Percentiles rank a stretch among this genome's conserved stretches.
Evolutionary conservation across 176 grass and related monocot genomes (phyloP).

Genomic region (Triticum dicoccoides): DNA sequence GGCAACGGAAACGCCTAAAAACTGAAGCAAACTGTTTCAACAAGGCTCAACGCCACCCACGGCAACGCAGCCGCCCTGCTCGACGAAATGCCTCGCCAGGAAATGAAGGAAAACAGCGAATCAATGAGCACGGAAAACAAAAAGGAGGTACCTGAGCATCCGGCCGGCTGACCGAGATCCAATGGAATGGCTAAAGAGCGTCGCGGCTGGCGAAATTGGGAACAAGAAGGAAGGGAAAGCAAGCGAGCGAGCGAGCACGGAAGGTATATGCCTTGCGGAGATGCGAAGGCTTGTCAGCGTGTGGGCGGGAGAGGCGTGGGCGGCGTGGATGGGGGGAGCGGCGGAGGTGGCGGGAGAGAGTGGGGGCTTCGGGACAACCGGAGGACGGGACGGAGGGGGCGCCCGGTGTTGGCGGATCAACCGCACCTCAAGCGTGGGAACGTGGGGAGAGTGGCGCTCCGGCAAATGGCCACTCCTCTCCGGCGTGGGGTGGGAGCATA

Average conservation of each 20-base stretch:
- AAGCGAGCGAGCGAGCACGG: constrained; percentile 23
- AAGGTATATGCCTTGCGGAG: constrained; percentile 44
- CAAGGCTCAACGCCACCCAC: neutral
- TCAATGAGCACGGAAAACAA: neutral
- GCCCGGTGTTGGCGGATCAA: constrained; percentile 41
- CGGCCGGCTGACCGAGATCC: constrained; percentile 21
- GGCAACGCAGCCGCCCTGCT: neutral
- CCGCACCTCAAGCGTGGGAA: constrained; percentile 20
- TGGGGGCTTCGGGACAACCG: constrained; percentile 8
- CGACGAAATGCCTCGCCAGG: constrained; percentile 40
- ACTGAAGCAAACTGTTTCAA: neutral
- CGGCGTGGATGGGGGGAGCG: neutral
- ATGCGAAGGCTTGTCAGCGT: constrained; percentile 6
- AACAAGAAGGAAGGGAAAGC: neutral
- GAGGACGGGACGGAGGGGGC: neutral
- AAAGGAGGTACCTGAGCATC: constrained; percentile 27
- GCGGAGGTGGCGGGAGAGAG: neutral
- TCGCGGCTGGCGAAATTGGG: neutral
- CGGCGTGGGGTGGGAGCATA: neutral
- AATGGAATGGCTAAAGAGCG: neutral
- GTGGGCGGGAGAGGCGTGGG: neutral
- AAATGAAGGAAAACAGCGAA: constrained; percentile 4
- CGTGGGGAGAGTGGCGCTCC: constrained; percentile 11
- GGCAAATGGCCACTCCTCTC: neutral
- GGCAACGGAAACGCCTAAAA: neutral